These are phyloP conservation scores for Penicillium bialowiezense DNA, from an alignment of 495 filamentous ascomycete species.

Conservation along the genomic window DNA sequence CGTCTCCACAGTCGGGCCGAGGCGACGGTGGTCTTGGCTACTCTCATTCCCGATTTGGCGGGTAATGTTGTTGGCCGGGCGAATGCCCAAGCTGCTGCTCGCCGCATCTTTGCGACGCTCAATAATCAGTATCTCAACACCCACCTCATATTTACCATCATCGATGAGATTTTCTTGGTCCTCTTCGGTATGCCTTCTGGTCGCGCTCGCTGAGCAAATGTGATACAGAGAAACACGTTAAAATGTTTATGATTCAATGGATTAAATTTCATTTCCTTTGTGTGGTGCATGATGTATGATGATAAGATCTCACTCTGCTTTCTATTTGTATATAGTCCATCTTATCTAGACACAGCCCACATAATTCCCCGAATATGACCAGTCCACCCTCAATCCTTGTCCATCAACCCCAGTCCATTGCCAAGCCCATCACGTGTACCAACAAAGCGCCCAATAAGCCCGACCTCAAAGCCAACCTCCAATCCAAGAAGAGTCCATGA, in stretches of 20 bases:
- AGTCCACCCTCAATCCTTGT: too few species aligned
- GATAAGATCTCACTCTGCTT: too few species aligned
- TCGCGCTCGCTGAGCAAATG: conserved; percentile 14
- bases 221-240: not conserved
- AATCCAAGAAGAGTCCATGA: too few species aligned
- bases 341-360: not conserved
- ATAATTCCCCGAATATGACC: not conserved
- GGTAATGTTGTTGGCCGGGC: conserved; percentile 80
- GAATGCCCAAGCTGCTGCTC: conserved; percentile 80
- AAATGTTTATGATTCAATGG: too few species aligned
- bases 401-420: too few species aligned
- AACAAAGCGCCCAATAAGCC: too few species aligned
- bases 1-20: conserved; percentile 67
- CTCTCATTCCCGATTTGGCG: conserved; percentile 75
- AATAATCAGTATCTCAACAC: conserved; percentile 71
- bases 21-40: conserved; percentile 76
- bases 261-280: too few species aligned
- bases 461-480: not conserved
- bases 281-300: too few species aligned
- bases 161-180: conserved; percentile 75
- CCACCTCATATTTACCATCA: conserved; percentile 71
- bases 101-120: conserved; percentile 75
- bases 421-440: not conserved
- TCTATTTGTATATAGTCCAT: not conserved
- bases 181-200: conserved; percentile 56